A percentile compares a stretch with the other conserved stretches of the same genome.
These are phyloP conservation scores for Dryas integrifolia DNA, from an alignment of 331 rosid species.

Conservation along the genomic window DNA sequence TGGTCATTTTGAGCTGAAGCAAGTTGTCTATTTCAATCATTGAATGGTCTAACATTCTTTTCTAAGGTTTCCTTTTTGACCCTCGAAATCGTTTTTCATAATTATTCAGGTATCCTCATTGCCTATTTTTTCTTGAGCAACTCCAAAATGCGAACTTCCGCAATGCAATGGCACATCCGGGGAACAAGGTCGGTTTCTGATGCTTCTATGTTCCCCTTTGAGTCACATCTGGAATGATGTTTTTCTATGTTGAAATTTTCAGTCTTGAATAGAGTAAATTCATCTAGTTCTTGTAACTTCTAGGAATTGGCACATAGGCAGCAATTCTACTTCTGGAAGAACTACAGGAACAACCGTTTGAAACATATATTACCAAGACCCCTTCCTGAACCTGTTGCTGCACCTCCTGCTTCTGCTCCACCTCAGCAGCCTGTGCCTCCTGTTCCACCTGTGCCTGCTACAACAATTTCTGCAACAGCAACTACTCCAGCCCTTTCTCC, in stretches of 20 bases:
- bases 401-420: conserved; percentile 50
- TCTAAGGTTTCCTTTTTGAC: conserved; percentile 10
- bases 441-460: conserved; percentile 47
- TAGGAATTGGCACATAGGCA: conserved; percentile 94
- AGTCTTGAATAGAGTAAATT: neutral
- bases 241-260: neutral
- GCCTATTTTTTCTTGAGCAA: conserved; percentile 85
- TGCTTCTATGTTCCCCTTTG: conserved; percentile 7
- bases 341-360: conserved; percentile 81
- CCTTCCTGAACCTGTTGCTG: conserved; percentile 62
- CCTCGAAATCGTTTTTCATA: conserved; percentile 4
- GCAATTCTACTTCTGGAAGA: conserved; percentile 97
- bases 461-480: conserved; percentile 44
- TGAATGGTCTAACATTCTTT: neutral
- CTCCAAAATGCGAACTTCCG: conserved; percentile 91
- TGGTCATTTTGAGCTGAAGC: neutral
- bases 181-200: conserved; percentile 55
- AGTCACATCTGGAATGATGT: neutral
- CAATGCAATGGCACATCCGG: conserved; percentile 97
- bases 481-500: conserved; percentile 63
- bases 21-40: neutral
- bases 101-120: conserved; percentile 84
- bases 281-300: conserved; percentile 5
- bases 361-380: conserved; percentile 86
- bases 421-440: conserved; percentile 47